A percentile compares a stretch with the other conserved stretches of the same genome.
phyloP scores from a whole-genome alignment of 2,329 filamentous ascomycete species.

The Graphilbum ipis-grandicollis region DNA sequence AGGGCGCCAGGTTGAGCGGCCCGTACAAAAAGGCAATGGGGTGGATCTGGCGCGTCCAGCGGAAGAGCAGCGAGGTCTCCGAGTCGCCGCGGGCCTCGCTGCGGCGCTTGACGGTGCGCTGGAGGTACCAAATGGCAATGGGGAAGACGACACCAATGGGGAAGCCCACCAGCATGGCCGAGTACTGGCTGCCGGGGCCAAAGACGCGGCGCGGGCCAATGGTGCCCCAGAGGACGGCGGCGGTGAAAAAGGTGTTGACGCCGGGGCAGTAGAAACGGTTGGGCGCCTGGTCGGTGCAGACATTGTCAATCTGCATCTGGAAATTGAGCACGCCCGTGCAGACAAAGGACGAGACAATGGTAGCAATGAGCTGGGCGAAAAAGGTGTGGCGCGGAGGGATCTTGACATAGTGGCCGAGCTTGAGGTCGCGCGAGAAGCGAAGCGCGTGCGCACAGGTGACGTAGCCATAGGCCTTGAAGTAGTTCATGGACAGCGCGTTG shows the following conservation, averaged over 20 bases:
- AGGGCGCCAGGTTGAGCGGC: slow-evolving; percentile 18
- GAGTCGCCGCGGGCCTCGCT: slow-evolving; percentile 13
- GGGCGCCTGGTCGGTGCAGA: slow-evolving; percentile 30
- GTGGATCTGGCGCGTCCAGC: slow-evolving; percentile 23
- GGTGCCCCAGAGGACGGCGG: slow-evolving; percentile 42
- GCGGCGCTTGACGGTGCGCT: not conserved
- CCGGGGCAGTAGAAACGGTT: slow-evolving; percentile 39
- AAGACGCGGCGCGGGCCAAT: slow-evolving; percentile 39
- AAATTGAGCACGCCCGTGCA: slow-evolving; percentile 20
- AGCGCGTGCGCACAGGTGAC: slow-evolving; percentile 9
- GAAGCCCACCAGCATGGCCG: slow-evolving; percentile 29
- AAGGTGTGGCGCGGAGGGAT: slow-evolving; percentile 18
- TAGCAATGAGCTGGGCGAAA: slow-evolving; percentile 18
- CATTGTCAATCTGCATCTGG: slow-evolving; percentile 25
- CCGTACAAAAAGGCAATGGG: slow-evolving; percentile 20
- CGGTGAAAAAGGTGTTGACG: slow-evolving; percentile 41
- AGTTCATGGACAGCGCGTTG: slow-evolving; percentile 35
- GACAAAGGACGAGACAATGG: slow-evolving; percentile 17
- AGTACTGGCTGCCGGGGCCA: slow-evolving; percentile 27
- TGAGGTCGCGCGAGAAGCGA: slow-evolving; percentile 11
- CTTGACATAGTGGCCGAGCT: slow-evolving; percentile 16
- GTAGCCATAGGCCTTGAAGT: slow-evolving; percentile 23
- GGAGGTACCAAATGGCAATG: slow-evolving; percentile 14
- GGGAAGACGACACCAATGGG: slow-evolving; percentile 22
- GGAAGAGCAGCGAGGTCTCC: slow-evolving; percentile 18